Percentiles rank a stretch among this genome's conserved stretches.
These are phyloP conservation scores for Globisporangium nodosum DNA, from an alignment of 352 stramenopile genomes.

Conservation along the genomic window DNA sequence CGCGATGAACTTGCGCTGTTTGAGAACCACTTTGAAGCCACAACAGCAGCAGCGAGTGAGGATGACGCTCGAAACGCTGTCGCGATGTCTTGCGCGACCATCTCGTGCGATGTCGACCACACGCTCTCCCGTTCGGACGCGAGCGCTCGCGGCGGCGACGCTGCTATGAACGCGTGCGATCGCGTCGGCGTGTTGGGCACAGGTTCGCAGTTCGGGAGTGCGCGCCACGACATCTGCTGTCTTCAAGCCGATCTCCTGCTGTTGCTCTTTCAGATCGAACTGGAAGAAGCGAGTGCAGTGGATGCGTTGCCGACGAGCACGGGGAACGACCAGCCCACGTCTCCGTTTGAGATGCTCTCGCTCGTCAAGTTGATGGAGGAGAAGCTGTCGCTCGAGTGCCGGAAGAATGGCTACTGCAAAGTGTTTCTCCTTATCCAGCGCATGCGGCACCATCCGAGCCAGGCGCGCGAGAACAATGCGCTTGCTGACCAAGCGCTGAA, in stretches of 20 bases:
- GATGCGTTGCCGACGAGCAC: conserved; percentile 17
- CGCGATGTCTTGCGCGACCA: conserved; percentile 27
- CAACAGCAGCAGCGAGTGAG: background rate
- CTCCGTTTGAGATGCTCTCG: conserved; percentile 4
- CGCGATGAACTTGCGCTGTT: conserved; percentile 32
- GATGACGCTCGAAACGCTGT: background rate
- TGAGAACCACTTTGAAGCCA: conserved; percentile 29
- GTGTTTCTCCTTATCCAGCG: conserved; percentile 40
- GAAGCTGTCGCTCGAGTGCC: conserved; percentile 37
- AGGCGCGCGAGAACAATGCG: conserved; percentile 14
- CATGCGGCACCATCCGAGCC: conserved; percentile 16
- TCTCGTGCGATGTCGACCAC: conserved; percentile 21
- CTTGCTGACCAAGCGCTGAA: conserved; percentile 38
- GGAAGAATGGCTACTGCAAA: conserved; percentile 46
- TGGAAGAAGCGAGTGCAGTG: conserved; percentile 33
- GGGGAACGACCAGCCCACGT: background rate
- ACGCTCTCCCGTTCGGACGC: conserved; percentile 13
- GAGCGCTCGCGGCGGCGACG: background rate
- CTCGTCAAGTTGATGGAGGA: conserved; percentile 16
- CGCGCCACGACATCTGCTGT: conserved; percentile 53
- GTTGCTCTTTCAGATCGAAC: conserved; percentile 47
- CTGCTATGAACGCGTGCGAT: conserved; percentile 16
- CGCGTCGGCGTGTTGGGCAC: conserved; percentile 42
- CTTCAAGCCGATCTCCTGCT: conserved; percentile 47
- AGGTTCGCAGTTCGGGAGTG: conserved; percentile 42